phyloP scores from a whole-genome alignment of 2,329 filamentous ascomycete species.

The Aspergillus aculeatinus region DNA sequence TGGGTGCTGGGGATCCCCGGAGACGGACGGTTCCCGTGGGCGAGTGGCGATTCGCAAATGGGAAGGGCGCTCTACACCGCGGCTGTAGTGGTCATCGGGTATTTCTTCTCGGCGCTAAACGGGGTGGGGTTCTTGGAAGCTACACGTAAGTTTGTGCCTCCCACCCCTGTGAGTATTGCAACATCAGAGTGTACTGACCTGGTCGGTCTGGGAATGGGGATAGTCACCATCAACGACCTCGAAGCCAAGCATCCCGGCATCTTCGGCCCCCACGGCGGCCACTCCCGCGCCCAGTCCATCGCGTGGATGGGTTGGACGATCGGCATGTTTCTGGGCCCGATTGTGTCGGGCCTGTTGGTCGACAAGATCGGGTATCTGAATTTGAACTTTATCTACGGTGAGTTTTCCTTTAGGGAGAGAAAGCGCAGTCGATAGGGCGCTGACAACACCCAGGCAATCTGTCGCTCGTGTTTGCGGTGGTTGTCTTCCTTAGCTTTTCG shows the following conservation, averaged over 20 bases:
- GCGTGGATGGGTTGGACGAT: constrained; percentile 14
- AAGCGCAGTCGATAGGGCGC: background rate
- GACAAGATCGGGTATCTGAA: constrained; percentile 13
- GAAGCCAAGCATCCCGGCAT: constrained; percentile 9
- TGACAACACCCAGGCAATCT: background rate
- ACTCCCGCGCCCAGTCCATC: constrained; percentile 18
- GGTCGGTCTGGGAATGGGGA: background rate
- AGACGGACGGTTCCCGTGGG: background rate
- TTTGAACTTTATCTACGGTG: background rate
- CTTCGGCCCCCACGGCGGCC: constrained; percentile 17
- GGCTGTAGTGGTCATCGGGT: constrained; percentile 2
- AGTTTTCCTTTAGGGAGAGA: background rate
- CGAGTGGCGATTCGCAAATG: background rate
- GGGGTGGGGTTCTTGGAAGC: background rate
- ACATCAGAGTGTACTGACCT: no score
- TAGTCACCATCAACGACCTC: constrained; percentile 14
- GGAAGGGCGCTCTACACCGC: background rate
- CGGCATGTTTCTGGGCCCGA: constrained; percentile 16
- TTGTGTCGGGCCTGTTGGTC: constrained; percentile 15
- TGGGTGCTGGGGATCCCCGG: constrained; percentile 12
- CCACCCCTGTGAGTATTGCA: no score
- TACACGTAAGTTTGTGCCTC: background rate
- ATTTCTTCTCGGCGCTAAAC: background rate
- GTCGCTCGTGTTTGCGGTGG: background rate
- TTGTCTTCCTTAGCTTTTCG: background rate